These are phyloP conservation scores for Leishmania tropica DNA, from an alignment of 208 protist genomes.

Conservation along the genomic window DNA sequence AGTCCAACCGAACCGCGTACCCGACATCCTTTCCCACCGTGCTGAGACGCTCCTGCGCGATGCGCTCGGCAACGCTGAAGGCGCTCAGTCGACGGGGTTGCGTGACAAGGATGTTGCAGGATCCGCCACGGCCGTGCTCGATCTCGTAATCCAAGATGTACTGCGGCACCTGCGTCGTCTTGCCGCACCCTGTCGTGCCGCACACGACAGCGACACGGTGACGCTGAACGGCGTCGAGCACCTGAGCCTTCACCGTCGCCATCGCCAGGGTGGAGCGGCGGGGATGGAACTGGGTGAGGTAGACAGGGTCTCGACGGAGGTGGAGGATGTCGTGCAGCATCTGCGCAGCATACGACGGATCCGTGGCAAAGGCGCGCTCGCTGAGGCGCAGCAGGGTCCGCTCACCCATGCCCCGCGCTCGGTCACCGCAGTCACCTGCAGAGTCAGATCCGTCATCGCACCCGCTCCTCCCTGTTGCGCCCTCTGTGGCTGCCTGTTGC, in stretches of 20 bases:
- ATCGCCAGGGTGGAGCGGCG: slow-evolving; percentile 77
- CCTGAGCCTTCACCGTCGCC: slow-evolving; percentile 31
- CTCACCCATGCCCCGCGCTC: slow-evolving; percentile 13
- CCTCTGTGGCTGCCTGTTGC: slow-evolving; percentile 17
- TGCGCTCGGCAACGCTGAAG: slow-evolving; percentile 97
- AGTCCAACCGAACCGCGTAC: slow-evolving; percentile 98
- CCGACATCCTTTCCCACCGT: slow-evolving; percentile 95
- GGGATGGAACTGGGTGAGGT: slow-evolving; percentile 55
- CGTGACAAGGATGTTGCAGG: slow-evolving; percentile 91
- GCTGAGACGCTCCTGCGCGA: slow-evolving; percentile 95
- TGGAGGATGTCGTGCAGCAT: slow-evolving; percentile 40
- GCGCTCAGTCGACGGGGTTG: slow-evolving; percentile 98
- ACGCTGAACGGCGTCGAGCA: slow-evolving; percentile 60
- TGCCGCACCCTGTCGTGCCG: slow-evolving; percentile 92
- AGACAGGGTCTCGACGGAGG: slow-evolving; percentile 46
- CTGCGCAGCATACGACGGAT: slow-evolving; percentile 37
- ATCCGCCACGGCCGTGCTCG: slow-evolving; percentile 43
- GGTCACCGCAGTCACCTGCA: neutral
- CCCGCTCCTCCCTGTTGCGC: neutral
- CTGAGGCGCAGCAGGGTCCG: slow-evolving; percentile 17
- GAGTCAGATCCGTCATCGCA: neutral
- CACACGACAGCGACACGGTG: slow-evolving; percentile 87
- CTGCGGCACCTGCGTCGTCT: slow-evolving; percentile 93
- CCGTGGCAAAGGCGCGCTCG: slow-evolving; percentile 13
- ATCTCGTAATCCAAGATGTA: slow-evolving; percentile 90